phyloP scores from a whole-genome alignment of 768 basidiomycete genomes.

The Mycena polygramma region DNA sequence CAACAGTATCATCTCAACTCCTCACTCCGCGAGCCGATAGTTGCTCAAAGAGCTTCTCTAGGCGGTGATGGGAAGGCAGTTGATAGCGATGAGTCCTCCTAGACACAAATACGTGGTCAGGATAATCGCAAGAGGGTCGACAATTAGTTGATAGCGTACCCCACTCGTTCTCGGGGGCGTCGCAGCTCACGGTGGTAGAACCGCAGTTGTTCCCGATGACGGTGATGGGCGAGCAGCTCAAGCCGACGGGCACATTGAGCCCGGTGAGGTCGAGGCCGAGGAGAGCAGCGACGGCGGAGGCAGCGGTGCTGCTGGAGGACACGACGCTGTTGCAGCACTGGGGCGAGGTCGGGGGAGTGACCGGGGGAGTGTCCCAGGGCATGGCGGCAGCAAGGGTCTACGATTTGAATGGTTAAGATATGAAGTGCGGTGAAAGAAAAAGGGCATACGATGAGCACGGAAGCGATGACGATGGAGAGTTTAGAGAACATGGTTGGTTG shows the following conservation, averaged over 20 bases:
- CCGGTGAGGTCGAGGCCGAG: neutral
- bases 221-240: no score
- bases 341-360: neutral
- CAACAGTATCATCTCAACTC: no score
- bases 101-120: no score
- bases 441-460: neutral
- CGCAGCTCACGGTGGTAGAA: neutral
- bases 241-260: neutral
- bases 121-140: no score
- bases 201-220: neutral
- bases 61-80: conserved; percentile 1
- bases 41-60: neutral
- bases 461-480: neutral
- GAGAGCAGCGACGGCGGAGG: neutral
- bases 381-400: conserved; percentile 7
- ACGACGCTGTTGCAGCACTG: neutral
- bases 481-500: conserved; percentile 1
- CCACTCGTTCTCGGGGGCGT: neutral
- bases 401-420: neutral
- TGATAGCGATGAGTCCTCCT: neutral
- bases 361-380: no score
- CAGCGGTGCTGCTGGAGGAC: neutral
- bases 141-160: neutral
- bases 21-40: no score
- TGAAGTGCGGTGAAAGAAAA: neutral